Base-by-base conservation (phyloP, 495 filamentous ascomycete genomes). In the Talaromyces thailandensis region DNA sequence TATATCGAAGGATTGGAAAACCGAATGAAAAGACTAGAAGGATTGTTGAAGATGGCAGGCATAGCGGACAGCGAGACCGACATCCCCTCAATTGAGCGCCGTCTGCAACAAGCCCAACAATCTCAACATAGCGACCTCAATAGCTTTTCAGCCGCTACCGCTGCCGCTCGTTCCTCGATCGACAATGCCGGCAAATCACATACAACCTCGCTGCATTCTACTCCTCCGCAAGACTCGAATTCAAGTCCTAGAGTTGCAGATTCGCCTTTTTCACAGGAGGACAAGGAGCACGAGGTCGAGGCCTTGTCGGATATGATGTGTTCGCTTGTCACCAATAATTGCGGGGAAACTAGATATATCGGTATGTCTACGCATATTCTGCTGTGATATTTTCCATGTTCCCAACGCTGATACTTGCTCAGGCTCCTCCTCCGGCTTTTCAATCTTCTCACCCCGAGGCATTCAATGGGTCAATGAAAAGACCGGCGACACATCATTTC, bases 381-480 rank as follows among this genome's bases (percentile, higher is more conserved):
- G 26, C 58, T 31, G 50, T 52, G 59, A 68, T 73, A 66, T 73
- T 5, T 21, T 35, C 52, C 52, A 37, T 28, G 16, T 21, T 23
- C 7, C 4, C 11, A 45, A 48, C 6, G 8, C 51, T 55, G 16
- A 55, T 3, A 29, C 9, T 14, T 25, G 6, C 64, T n/a, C n/a
- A 96, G 92, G 94, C 32, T 96, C 93, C 1, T 98, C 95, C 0
- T 98, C 94, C 3, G 95, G 94, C 1, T 98, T 97, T 74, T 98
- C 94, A 32, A 98, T 98, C 63, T 95, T 96, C 77, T 97, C 93
- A 3, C 94, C 94, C 16, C 96, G 96, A 71, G 94, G 94, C 58
- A 94, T 98, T 56, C 90, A 96, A 72, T 98, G 94, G 94, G 93
- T 98, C 55, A 98, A 96, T 66, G 89, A 96, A 65, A 98, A 96